phyloP scores from a whole-genome alignment of 2,329 filamentous ascomycete genomes.

The Elsinoe perseae region DNA sequence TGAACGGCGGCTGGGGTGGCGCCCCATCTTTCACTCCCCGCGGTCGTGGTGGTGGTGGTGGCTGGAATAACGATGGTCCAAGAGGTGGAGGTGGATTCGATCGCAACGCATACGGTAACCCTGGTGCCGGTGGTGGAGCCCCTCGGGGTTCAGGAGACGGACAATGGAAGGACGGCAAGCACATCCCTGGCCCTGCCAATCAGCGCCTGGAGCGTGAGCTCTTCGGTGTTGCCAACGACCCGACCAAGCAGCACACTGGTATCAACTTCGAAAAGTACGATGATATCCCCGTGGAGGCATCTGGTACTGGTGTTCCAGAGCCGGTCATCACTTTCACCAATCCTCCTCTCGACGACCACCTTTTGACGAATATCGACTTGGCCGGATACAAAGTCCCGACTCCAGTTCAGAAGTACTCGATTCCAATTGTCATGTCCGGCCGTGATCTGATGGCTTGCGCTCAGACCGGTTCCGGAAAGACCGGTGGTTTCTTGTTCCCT shows the following conservation, averaged over 20 bases:
- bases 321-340: slow-evolving; percentile 85
- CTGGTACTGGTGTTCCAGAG: slow-evolving; percentile 86
- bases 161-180: slow-evolving; percentile 94
- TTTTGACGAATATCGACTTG: slow-evolving; percentile 86
- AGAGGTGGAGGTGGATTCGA: slow-evolving; percentile 45
- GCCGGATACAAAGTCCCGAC: slow-evolving; percentile 93
- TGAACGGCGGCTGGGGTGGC: slow-evolving; percentile 45
- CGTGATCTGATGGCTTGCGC: slow-evolving; percentile 99
- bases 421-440: slow-evolving; percentile 95
- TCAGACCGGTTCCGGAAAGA: slow-evolving; percentile 99
- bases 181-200: slow-evolving; percentile 83
- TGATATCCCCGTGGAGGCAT: slow-evolving; percentile 96
- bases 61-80: slow-evolving; percentile 33
- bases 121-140: slow-evolving; percentile 44
- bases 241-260: slow-evolving; percentile 89
- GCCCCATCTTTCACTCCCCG: slow-evolving; percentile 51
- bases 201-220: slow-evolving; percentile 88
- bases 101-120: slow-evolving; percentile 55
- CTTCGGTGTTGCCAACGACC: slow-evolving; percentile 84
- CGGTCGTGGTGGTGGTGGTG: slow-evolving; percentile 22
- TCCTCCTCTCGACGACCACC: slow-evolving; percentile 89
- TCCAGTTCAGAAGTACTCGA: slow-evolving; percentile 98
- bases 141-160: slow-evolving; percentile 86
- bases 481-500: slow-evolving; percentile 97
- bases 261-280: slow-evolving; percentile 99